Conservation (phyloP, 768 basidiomycete genomes). For the Tricholoma saponaceum region DNA sequence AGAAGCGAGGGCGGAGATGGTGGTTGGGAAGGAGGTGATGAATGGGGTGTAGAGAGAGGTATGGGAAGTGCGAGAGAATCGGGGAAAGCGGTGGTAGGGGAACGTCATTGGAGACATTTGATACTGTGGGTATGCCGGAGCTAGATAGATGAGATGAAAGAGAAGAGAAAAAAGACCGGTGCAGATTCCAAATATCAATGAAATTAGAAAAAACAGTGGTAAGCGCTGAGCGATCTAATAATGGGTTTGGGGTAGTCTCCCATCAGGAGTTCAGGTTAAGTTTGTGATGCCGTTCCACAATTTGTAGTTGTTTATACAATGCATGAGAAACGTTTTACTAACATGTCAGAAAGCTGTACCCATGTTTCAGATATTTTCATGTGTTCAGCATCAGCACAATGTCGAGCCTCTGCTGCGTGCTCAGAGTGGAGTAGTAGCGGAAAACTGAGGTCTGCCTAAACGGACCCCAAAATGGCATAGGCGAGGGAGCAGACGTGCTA, state of each 20-base stretch:
- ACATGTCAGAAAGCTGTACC: background rate
- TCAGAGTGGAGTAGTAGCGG: too few relatives aligned
- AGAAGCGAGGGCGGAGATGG: constrained; percentile 53
- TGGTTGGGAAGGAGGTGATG: constrained; percentile 70
- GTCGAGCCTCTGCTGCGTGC: too few relatives aligned
- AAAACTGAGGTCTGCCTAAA: too few relatives aligned
- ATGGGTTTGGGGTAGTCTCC: constrained; percentile 51
- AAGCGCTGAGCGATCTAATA: constrained; percentile 66
- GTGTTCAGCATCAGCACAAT: background rate
- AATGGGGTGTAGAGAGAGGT: constrained; percentile 86
- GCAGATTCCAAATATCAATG: constrained; percentile 88
- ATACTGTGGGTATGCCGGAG: constrained; percentile 1
- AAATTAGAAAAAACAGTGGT: constrained; percentile 83
- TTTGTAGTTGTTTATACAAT: background rate
- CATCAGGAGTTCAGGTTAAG: background rate
- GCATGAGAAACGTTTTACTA: background rate
- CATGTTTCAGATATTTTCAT: background rate
- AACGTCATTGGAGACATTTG: constrained; percentile 3
- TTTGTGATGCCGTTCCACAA: background rate
- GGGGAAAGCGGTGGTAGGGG: constrained; percentile 48
- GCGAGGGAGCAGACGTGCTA: too few relatives aligned
- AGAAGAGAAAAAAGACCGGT: constrained; percentile 67
- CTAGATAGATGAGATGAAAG: constrained; percentile 45
- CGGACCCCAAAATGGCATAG: too few relatives aligned
- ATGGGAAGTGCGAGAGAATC: constrained; percentile 78